Base-by-base conservation (phyloP, 805 yeast species). In the Saccharomyces paradoxus region DNA sequence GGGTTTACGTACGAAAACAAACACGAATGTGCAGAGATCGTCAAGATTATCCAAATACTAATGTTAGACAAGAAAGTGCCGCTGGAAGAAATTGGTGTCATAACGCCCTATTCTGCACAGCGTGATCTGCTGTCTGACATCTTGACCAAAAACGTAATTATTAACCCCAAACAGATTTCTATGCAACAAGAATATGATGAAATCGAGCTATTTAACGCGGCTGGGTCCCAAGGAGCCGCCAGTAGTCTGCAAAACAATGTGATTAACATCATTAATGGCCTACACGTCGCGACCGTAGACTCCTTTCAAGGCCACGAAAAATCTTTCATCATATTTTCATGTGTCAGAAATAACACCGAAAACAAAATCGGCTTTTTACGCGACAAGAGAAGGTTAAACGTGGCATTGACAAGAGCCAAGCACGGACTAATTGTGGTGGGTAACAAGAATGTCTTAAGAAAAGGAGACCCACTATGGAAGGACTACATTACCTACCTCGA, bases 241-340 rank as follows among this genome's bases (percentile, higher is more conserved):
- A 49, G 52, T 31, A 59, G 46, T 21, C 21, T 50, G 17, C 53
- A 51, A 37, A 46, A 32, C 22, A 64, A 58, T 26, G 64, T 66
- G 21, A 63, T 69, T 44, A 71, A 71, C 53, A 70, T 70, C 32
- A 61, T 79, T 44, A 73, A 75, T 52, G 78, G 77, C 3, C 65
- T 78, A 17, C 72, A 77, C 71, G 71, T 81, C 60, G 76, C 80
- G 14, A 70, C 89, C 0, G 86, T 89, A n/a, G 97, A 89, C 69
- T 94, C 96, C 1, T 89, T 89, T 73, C 96, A 89, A 71, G 96
- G 96, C 30, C 77, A 96, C 62, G 96, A 89, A 63, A 89, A 88
- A 71, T 90, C 87, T 63, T 84, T 83, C 55, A 84, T 89, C 44
- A 78, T 90, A 24, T 74, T 89, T 56, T 82, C 94, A 2, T 81